These are phyloP conservation scores for Globisporangium spiculum DNA, from an alignment of 352 stramenopile species.

Conservation along the genomic window DNA sequence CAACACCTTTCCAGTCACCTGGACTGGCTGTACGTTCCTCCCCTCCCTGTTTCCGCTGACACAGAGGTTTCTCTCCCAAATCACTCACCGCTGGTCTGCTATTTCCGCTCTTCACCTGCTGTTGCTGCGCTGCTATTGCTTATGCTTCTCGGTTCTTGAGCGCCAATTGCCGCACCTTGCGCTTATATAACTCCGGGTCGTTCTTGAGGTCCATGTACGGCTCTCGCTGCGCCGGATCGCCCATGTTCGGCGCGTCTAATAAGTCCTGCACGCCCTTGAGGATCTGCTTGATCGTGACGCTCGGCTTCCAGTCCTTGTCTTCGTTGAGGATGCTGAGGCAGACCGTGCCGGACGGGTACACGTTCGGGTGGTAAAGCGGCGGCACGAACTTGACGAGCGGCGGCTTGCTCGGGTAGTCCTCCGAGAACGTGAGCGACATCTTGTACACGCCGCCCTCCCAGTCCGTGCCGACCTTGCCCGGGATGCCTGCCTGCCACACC, in stretches of 20 bases:
- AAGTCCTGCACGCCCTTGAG: constrained; percentile 95
- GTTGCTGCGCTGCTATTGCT: neutral
- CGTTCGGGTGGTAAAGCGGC: constrained; percentile 96
- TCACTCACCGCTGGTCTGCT: neutral
- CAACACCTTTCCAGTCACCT: neutral
- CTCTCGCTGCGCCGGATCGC: constrained; percentile 81
- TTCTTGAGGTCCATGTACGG: constrained; percentile 89
- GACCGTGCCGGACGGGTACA: constrained; percentile 97
- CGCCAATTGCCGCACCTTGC: constrained; percentile 78
- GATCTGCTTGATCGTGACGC: constrained; percentile 97
- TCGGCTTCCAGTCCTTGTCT: constrained; percentile 98
- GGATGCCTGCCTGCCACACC: constrained; percentile 96
- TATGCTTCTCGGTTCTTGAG: constrained; percentile 86
- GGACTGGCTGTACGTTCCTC: neutral
- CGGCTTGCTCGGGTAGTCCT: constrained; percentile 98
- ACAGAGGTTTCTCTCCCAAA: neutral
- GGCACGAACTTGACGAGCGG: constrained; percentile 98
- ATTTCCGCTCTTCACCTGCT: neutral
- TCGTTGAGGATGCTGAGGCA: constrained; percentile 99
- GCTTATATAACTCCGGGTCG: constrained; percentile 86
- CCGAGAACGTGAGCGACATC: constrained; percentile 95
- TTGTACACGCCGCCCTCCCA: constrained; percentile 98
- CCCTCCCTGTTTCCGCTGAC: constrained; percentile 4
- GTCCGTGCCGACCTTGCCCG: constrained; percentile 93
- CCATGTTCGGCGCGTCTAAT: constrained; percentile 86